Evolutionary conservation across 169 alveolate species (phyloP).

Genomic region (Babesia bovis): DNA sequence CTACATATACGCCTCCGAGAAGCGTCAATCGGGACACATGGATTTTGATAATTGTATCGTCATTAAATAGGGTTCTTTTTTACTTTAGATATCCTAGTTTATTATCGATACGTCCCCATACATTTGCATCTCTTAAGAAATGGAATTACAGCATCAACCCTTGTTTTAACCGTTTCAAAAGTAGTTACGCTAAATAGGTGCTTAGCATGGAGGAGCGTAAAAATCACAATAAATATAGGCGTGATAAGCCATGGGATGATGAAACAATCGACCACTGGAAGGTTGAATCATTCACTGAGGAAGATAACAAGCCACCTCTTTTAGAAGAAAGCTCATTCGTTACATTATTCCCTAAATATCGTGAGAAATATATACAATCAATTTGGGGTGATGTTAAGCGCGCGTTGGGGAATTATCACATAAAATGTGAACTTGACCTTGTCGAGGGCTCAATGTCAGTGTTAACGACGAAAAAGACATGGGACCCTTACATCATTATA

Average conservation of each 20-base stretch:
- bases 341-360: slow-evolving; percentile 95
- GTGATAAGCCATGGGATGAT: slow-evolving; percentile 99
- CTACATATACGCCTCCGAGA: too few relatives aligned
- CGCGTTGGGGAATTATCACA: slow-evolving; percentile 84
- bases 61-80: too few relatives aligned
- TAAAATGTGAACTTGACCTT: slow-evolving; percentile 94
- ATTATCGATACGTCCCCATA: too few relatives aligned
- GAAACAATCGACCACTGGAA: slow-evolving; percentile 98
- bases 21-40: too few relatives aligned
- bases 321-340: slow-evolving; percentile 97
- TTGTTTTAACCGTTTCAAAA: neutral
- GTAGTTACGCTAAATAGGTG: neutral
- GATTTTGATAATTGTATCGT: too few relatives aligned
- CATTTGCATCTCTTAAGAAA: too few relatives aligned
- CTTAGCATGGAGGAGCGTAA: slow-evolving; percentile 61
- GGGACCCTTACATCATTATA: slow-evolving; percentile 97
- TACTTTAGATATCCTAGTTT: too few relatives aligned
- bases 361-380: slow-evolving; percentile 96
- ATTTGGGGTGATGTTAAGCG: slow-evolving; percentile 94
- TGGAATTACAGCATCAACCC: too few relatives aligned
- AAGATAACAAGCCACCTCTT: slow-evolving; percentile 79
- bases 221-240: slow-evolving; percentile 86
- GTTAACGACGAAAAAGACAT: slow-evolving; percentile 94
- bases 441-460: slow-evolving; percentile 99
- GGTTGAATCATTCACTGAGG: slow-evolving; percentile 84